These are phyloP conservation scores for Crithidia bombi DNA, from an alignment of 208 protist species.

Conservation along the genomic window DNA sequence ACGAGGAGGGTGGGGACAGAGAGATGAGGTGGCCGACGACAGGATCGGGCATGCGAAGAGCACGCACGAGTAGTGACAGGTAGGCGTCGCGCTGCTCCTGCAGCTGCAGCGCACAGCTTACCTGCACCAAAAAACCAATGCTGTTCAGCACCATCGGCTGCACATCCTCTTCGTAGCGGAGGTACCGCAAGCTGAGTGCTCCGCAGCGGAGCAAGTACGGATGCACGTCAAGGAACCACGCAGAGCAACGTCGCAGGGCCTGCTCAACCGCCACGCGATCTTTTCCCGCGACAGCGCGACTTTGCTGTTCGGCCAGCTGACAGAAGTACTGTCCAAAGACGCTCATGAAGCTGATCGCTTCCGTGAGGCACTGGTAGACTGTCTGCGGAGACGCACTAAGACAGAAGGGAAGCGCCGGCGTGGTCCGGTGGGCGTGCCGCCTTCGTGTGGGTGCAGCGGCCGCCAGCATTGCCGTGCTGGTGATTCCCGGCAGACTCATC, in stretches of 20 bases:
- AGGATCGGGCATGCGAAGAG: constrained; percentile 27
- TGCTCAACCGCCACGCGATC: too few relatives aligned
- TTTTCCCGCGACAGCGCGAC: too few relatives aligned
- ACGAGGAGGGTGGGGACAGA: constrained; percentile 13
- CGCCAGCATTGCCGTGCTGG: too few relatives aligned
- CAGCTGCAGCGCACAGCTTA: constrained; percentile 41
- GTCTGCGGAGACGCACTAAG: constrained; percentile 6
- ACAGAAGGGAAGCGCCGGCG: constrained; percentile 12
- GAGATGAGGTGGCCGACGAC: constrained; percentile 29
- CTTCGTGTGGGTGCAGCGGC: neutral
- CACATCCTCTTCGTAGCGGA: constrained; percentile 50
- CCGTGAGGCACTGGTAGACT: constrained; percentile 29
- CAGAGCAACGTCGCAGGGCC: neutral
- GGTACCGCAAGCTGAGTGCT: constrained; percentile 27
- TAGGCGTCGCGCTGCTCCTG: constrained; percentile 50
- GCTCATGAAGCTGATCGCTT: constrained; percentile 24
- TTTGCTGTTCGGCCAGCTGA: constrained; percentile 26
- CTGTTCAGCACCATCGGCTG: constrained; percentile 54
- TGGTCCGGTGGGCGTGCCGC: neutral
- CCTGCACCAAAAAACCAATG: constrained; percentile 52
- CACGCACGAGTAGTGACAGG: constrained; percentile 43
- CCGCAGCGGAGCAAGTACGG: constrained; percentile 33
- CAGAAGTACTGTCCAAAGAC: constrained; percentile 32
- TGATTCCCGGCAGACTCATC: neutral
- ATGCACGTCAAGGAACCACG: constrained; percentile 33